Evolutionary conservation across 2,329 filamentous ascomycete genomes (phyloP).

Genomic region (Colletotrichum tamarilloi): DNA sequence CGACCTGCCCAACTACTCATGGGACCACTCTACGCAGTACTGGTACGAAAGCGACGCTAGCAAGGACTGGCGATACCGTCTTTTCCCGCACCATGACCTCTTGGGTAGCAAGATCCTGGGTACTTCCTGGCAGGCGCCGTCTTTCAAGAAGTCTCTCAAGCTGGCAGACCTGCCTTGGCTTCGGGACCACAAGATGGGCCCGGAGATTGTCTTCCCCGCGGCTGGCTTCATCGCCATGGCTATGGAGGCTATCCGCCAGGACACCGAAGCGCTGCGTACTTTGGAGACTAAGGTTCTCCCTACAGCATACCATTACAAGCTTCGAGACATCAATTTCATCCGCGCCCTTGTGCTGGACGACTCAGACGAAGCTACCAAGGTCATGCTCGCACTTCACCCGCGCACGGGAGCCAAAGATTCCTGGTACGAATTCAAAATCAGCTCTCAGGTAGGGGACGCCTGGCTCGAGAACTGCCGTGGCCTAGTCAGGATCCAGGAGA

Average conservation of each 20-base stretch:
- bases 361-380: neutral
- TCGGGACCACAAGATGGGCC: conserved; percentile 54
- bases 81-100: conserved; percentile 19
- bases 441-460: neutral
- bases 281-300: neutral
- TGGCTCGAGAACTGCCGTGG: conserved; percentile 14
- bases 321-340: conserved; percentile 5
- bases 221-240: conserved; percentile 25
- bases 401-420: neutral
- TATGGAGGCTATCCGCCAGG: conserved; percentile 19
- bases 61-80: neutral
- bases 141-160: conserved; percentile 2
- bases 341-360: conserved; percentile 10
- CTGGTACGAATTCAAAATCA: conserved; percentile 21
- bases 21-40: conserved; percentile 23
- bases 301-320: neutral
- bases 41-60: conserved; percentile 20
- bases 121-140: conserved; percentile 8
- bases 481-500: neutral
- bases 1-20: conserved; percentile 31
- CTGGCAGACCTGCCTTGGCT: conserved; percentile 47
- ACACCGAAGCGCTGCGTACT: neutral
- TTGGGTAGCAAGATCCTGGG: conserved; percentile 20
- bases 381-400: neutral
- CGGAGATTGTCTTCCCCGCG: conserved; percentile 50